These are phyloP conservation scores for Rhodomyrtus psidioides DNA, from an alignment of 441 rosid genomes.

Conservation along the genomic window DNA sequence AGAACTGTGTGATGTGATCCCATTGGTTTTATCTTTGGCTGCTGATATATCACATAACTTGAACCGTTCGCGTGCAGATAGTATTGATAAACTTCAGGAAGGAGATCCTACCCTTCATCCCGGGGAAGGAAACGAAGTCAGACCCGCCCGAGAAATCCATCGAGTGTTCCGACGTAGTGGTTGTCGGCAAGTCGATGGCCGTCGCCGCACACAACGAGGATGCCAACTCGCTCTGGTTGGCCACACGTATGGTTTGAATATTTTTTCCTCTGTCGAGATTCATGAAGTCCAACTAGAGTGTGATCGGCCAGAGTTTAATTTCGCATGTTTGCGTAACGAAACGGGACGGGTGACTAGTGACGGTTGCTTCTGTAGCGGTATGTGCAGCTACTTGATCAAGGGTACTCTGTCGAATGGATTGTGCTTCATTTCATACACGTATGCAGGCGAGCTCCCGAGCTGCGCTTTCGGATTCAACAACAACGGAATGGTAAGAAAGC, in stretches of 20 bases:
- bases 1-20: not conserved
- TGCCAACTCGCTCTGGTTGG: constrained; percentile 44
- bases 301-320: not conserved
- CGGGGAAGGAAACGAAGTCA: constrained; percentile 8
- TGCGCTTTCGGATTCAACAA: constrained; percentile 50
- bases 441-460: constrained; percentile 61
- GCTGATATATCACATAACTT: not conserved
- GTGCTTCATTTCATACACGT: constrained; percentile 35
- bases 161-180: constrained; percentile 44
- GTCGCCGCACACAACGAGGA: constrained; percentile 61
- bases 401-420: constrained; percentile 27
- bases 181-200: constrained; percentile 33
- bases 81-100: constrained; percentile 55
- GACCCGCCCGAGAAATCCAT: not conserved
- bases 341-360: not conserved
- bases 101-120: constrained; percentile 52
- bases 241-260: constrained; percentile 31
- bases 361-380: not conserved
- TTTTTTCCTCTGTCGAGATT: too few relatives aligned
- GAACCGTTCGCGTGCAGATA: constrained; percentile 23
- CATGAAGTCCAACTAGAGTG: too few relatives aligned
- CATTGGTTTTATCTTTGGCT: not conserved
- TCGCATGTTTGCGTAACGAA: too few relatives aligned
- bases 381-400: constrained; percentile 37
- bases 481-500: constrained; percentile 33